Percentiles rank a stretch among this genome's conserved stretches.
Conservation (phyloP, 2,329 filamentous ascomycete species). For the Rutstroemia sydowiana region DNA sequence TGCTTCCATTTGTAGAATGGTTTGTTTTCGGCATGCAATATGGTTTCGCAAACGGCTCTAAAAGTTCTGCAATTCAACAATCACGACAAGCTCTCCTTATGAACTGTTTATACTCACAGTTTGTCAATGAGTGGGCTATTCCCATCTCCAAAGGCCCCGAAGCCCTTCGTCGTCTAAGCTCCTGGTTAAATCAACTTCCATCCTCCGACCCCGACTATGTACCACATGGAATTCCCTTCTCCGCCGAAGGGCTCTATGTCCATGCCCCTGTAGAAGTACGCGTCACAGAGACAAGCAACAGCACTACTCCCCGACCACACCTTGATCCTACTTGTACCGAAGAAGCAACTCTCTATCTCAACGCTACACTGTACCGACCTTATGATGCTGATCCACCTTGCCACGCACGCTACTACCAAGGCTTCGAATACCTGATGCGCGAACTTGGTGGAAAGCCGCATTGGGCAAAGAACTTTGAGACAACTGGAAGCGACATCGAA, state of each 20-base stretch:
- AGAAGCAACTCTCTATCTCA: conserved; percentile 77
- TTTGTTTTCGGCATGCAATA: conserved; percentile 98
- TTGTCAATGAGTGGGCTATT: conserved; percentile 96
- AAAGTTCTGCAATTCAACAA: conserved; percentile 69
- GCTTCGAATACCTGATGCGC: conserved; percentile 85
- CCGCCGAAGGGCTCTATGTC: conserved; percentile 70
- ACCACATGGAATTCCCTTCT: conserved; percentile 67
- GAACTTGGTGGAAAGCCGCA: conserved; percentile 77
- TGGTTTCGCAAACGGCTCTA: conserved; percentile 67
- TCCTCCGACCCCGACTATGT: conserved; percentile 59
- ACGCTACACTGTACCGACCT: conserved; percentile 81
- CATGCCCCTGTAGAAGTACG: conserved; percentile 92
- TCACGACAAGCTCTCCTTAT: conserved; percentile 77
- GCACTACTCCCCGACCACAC: conserved; percentile 43
- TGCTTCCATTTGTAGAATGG: conserved; percentile 87
- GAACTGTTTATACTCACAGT: conserved; percentile 98
- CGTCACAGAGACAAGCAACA: conserved; percentile 59
- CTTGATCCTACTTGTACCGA: conserved; percentile 65
- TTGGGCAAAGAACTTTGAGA: conserved; percentile 87
- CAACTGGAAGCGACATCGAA: conserved; percentile 53
- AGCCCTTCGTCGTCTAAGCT: conserved; percentile 71
- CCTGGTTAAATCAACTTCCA: conserved; percentile 66
- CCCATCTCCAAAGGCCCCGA: conserved; percentile 81
- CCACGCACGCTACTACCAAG: conserved; percentile 71
- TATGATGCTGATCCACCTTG: conserved; percentile 74